Evolutionary conservation across 345 rosid species (phyloP), one percentile per base, ranked within the genome.

Genomic region (Microcos paniculata): DNA sequence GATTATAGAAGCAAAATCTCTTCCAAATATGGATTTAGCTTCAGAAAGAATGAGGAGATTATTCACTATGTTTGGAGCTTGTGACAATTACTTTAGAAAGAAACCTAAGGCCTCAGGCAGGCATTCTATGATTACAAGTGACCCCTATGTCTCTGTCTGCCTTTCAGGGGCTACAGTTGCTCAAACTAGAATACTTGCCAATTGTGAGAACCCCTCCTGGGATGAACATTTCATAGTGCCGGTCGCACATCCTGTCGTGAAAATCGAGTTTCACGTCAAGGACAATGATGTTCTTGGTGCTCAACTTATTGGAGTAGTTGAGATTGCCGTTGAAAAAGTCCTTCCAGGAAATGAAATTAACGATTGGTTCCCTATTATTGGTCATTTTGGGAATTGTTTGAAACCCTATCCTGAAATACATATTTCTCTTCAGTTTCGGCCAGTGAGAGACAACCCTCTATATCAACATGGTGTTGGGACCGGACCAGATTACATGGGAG

Each of bases 261-360:
- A 86, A 26, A 76, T 91, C 15, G 88, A 86, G 78, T 89, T 91
- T 75, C 88, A 81, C 45, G 93, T 91, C 4, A 91, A 91, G 83
- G 96, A 91, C 69, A 91, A 91, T 61, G 93, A 91, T 66, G 80
- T 86, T 56, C 87, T 87, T 26, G 96, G 93, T 42, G 96, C 90
- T 8, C 85, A 91, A 71, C 87, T 85, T 65, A 87, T 88, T 8
- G 93, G 91, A 26, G 85, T 77, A 4, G 90, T 89, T 59, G 90
- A 89, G 48, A 82, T 91, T 21, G 48, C 89, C 0, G 89, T 64
- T 23, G 79, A 83, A 3, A 86, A 80, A 63, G 26, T 91, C 30
- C 6, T 83, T 6, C 70, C 84, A 0, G 89, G 93, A 51, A 35
- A 83, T 64, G 49, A n/a, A 46, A 53, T 91, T 51, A 84, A 86